Conservation (phyloP, 2,329 filamentous ascomycete genomes). For the Cladosporium sp. region DNA sequence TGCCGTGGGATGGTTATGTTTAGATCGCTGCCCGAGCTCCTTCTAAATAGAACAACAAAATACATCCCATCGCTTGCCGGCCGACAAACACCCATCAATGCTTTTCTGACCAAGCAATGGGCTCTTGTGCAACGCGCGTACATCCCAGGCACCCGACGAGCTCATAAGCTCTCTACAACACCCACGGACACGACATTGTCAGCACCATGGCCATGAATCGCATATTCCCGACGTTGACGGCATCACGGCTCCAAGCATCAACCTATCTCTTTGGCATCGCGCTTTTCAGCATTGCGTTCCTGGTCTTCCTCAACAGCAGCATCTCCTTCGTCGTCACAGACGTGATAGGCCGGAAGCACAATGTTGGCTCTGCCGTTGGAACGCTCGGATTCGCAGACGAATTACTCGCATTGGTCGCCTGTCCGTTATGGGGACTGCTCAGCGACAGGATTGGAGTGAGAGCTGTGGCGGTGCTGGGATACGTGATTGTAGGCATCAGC, state of each 20-base stretch:
- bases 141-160: neutral
- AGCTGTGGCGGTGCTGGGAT: constrained; percentile 67
- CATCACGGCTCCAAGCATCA: constrained; percentile 56
- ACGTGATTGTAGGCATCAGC: constrained; percentile 74
- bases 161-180: constrained; percentile 4
- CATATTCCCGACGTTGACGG: constrained; percentile 49
- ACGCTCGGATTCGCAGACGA: constrained; percentile 85
- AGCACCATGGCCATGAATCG: constrained; percentile 27
- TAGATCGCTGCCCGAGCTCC: neutral
- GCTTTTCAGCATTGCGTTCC: constrained; percentile 84
- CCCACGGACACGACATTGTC: neutral
- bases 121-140: neutral
- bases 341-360: constrained; percentile 70
- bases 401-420: constrained; percentile 76
- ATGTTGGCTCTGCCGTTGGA: constrained; percentile 77
- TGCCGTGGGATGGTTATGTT: neutral
- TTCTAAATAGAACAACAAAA: neutral
- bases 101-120: neutral
- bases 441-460: constrained; percentile 77
- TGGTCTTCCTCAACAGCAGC: constrained; percentile 84
- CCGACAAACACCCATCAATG: neutral
- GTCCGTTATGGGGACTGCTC: constrained; percentile 74
- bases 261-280: constrained; percentile 81
- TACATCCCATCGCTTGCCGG: neutral
- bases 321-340: constrained; percentile 84